Percentiles rank a stretch among this genome's conserved stretches.
These are phyloP conservation scores for Suillus subluteus DNA, from an alignment of 768 basidiomycete genomes.

Conservation along the genomic window DNA sequence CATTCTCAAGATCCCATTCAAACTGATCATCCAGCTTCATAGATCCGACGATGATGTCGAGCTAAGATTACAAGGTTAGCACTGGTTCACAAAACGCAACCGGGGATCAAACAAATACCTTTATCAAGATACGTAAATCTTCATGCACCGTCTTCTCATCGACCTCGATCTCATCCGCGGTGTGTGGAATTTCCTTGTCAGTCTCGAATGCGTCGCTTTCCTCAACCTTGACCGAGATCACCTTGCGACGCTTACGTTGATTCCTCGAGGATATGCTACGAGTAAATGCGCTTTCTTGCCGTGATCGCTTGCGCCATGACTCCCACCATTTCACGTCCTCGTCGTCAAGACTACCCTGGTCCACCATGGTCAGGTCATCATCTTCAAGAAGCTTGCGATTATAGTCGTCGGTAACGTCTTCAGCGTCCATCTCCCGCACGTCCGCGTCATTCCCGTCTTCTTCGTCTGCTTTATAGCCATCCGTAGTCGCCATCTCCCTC, in stretches of 20 bases:
- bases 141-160: constrained; percentile 71
- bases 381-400: constrained; percentile 26
- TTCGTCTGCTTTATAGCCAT: constrained; percentile 29
- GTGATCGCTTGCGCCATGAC: constrained; percentile 61
- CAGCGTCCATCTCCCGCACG: constrained; percentile 16
- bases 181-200: constrained; percentile 50
- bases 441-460: constrained; percentile 29
- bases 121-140: constrained; percentile 91
- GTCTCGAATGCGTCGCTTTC: constrained; percentile 27
- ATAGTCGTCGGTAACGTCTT: constrained; percentile 23
- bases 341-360: constrained; percentile 51
- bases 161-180: constrained; percentile 64
- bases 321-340: constrained; percentile 68
- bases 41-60: constrained; percentile 93
- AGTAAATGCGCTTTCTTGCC: constrained; percentile 32
- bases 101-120: constrained; percentile 53
- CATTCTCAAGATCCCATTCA: constrained; percentile 94
- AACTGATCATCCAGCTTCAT: constrained; percentile 96
- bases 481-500: constrained; percentile 27
- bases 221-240: constrained; percentile 33
- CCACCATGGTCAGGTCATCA: constrained; percentile 25
- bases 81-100: constrained; percentile 8
- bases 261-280: constrained; percentile 32
- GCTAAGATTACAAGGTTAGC: constrained; percentile 44
- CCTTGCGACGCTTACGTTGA: constrained; percentile 47